Base-by-base conservation (phyloP, 345 rosid genomes). In the Citrus unshiu region DNA sequence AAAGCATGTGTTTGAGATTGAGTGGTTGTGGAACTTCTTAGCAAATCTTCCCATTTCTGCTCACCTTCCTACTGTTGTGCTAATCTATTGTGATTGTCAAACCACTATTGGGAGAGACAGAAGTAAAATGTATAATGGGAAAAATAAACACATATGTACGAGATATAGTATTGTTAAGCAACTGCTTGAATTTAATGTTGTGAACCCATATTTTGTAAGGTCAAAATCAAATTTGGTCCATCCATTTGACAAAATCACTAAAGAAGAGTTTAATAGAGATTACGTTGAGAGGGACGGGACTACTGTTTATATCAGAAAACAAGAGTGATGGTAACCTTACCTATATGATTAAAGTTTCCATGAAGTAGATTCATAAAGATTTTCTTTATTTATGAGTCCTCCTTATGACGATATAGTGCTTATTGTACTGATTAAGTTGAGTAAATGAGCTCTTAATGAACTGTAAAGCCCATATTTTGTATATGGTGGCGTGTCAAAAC, bases 11-110 rank as follows among this genome's bases (percentile, higher is more conserved):
- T 51, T 0, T 16, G 0, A 51, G 19, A 6, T 0, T 51, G 1
- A 51, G 57, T 51, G 0, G 21, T 16, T 51, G 1, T 2, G 21
- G 5, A 51, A 16, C 57, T 6, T 16, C 6, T 51, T 14, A 1
- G 21, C 0, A 51, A 0, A 51, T 16, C 7, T 51, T 16, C 2
- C 0, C 2, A 51, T 16, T 51, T 51, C 0, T 16, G 6, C 9
- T 16, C 7, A 16, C 21, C 0, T 18, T 51, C 21, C 0, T 3
- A 51, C 21, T 51, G 4, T 21, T 51, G 6, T 51, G 21, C 21
- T 6, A 14, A 51, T 51, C 21, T 0, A 51, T 16, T 16, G 2
- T 51, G 21, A 51, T 51, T 13, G 21, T 16, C 57, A 51, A 51
- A 1, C 7, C 1, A 0, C 6, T 51, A 51, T 51, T 13, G 1